These are phyloP conservation scores for Fusarium domesticum DNA, from an alignment of 2,329 filamentous ascomycete genomes.

Conservation along the genomic window DNA sequence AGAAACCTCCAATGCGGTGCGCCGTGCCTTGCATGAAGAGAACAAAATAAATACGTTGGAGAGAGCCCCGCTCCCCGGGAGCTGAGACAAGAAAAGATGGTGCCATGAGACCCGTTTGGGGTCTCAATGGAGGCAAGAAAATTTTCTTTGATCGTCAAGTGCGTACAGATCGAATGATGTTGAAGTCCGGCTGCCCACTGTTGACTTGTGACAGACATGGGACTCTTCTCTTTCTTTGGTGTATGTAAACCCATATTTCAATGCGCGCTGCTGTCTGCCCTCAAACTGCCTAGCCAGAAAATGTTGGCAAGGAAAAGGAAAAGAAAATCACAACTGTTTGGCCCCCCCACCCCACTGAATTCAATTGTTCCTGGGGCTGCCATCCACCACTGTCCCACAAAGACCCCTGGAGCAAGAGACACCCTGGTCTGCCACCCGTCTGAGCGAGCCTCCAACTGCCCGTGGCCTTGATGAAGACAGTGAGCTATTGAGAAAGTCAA, in stretches of 20 bases:
- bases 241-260: too few species aligned
- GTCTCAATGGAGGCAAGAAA: slow-evolving; percentile 7
- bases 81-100: slow-evolving; percentile 14
- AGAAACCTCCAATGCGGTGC: neutral
- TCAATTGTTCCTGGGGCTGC: slow-evolving; percentile 17
- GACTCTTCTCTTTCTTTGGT: too few species aligned
- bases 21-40: slow-evolving; percentile 17
- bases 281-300: too few species aligned
- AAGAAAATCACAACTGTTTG: slow-evolving; percentile 16
- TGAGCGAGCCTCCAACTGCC: neutral
- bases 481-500: neutral
- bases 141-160: slow-evolving; percentile 9
- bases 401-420: slow-evolving; percentile 17
- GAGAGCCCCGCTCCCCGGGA: slow-evolving; percentile 9
- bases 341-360: slow-evolving; percentile 14
- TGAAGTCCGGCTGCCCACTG: slow-evolving; percentile 6
- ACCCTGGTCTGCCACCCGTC: slow-evolving; percentile 26
- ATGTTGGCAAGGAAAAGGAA: slow-evolving; percentile 9
- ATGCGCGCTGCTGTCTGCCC: too few species aligned
- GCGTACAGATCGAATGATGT: slow-evolving; percentile 16
- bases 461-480: neutral
- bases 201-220: slow-evolving; percentile 18
- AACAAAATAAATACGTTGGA: too few species aligned
- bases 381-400: slow-evolving; percentile 18
- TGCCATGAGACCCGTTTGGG: too few species aligned